A percentile compares a stretch with the other conserved stretches of the same genome.
Evolutionary conservation across 2,329 filamentous ascomycete genomes (phyloP).

Genomic region (Arthrinium phaeospermum): DNA sequence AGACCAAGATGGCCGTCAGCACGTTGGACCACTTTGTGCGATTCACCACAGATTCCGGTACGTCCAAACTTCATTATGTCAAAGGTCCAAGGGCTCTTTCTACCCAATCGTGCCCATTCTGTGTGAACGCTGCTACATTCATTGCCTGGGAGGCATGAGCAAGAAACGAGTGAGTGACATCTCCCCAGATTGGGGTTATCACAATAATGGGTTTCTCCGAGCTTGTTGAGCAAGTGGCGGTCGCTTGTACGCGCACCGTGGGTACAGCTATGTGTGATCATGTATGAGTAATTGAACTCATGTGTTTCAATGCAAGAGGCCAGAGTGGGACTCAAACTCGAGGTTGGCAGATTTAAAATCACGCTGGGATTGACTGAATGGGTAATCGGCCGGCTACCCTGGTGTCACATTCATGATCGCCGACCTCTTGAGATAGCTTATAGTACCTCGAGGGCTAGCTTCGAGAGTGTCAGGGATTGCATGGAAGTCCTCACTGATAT

Average conservation of each 20-base stretch:
- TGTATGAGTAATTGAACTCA: neutral
- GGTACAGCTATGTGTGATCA: neutral
- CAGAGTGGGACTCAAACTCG: neutral
- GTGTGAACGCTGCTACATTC: neutral
- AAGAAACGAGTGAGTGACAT: neutral
- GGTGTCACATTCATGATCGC: neutral
- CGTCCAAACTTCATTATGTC: neutral
- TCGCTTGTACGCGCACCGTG: neutral
- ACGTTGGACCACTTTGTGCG: constrained; percentile 46
- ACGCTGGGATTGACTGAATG: neutral
- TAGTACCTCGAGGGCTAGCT: neutral
- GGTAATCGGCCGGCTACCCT: neutral
- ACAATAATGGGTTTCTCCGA: neutral
- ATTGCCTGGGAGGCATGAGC: neutral
- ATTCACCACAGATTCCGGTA: constrained; percentile 56
- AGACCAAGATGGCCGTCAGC: constrained; percentile 10
- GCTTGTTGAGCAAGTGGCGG: neutral
- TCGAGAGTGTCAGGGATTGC: neutral
- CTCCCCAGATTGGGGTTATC: neutral
- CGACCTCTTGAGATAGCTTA: neutral
- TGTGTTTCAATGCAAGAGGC: neutral
- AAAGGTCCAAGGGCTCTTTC: neutral
- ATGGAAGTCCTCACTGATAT: neutral
- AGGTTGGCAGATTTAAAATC: neutral
- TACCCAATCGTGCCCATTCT: neutral